Conservation (phyloP, 805 yeast genomes). For the Diddensiella caesifluorescens region DNA sequence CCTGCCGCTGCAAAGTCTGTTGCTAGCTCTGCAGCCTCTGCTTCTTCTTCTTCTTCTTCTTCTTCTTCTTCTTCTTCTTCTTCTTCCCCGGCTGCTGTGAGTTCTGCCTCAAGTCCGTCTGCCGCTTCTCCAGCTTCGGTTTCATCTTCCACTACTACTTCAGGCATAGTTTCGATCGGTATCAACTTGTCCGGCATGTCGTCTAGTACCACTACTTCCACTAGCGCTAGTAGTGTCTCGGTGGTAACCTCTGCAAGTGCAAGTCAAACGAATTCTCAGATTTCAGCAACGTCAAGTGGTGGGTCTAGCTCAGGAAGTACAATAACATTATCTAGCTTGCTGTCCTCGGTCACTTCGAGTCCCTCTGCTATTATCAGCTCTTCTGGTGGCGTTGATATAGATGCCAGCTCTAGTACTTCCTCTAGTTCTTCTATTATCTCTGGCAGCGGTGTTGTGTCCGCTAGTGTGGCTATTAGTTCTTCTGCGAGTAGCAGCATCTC, state of each 20-base stretch:
- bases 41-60: slow-evolving; percentile 6
- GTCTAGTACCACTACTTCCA: slow-evolving; percentile 8
- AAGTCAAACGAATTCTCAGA: slow-evolving; percentile 1
- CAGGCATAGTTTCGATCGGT: not conserved
- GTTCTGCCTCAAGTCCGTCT: slow-evolving; percentile 6
- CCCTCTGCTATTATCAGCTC: too few relatives aligned
- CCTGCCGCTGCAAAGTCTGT: slow-evolving; percentile 5
- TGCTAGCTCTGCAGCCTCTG: slow-evolving; percentile 8
- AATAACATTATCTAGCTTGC: too few relatives aligned
- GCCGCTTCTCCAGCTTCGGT: slow-evolving; percentile 9
- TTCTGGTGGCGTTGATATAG: too few relatives aligned
- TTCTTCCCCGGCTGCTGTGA: slow-evolving; percentile 5
- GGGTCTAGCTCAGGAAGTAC: not conserved
- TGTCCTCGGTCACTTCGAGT: too few relatives aligned
- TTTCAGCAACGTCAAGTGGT: not conserved
- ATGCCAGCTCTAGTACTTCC: too few relatives aligned
- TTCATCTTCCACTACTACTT: slow-evolving; percentile 3
- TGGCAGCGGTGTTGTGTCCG: too few relatives aligned
- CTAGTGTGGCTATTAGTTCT: too few relatives aligned
- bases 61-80: slow-evolving; percentile 8
- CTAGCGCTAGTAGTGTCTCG: not conserved
- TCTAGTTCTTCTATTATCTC: too few relatives aligned
- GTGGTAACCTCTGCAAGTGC: not conserved
- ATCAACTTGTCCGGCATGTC: slow-evolving; percentile 1
- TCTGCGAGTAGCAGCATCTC: slow-evolving; percentile 2